Evolutionary conservation across 257 asterid genomes (phyloP).

Genomic region (Nicotiana tabacum): DNA sequence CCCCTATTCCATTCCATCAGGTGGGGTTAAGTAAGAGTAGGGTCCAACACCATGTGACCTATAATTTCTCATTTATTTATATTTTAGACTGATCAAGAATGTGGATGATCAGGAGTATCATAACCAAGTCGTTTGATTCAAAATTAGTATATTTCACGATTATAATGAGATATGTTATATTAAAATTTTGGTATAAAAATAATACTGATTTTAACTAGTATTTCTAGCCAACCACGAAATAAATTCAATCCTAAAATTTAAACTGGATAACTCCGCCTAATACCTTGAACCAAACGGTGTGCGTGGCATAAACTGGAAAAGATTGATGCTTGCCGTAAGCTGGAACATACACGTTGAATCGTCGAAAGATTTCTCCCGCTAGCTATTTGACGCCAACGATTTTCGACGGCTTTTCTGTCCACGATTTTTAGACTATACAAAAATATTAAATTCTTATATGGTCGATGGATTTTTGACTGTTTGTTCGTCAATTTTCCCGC

Average conservation of each 20-base stretch:
- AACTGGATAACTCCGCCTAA: too few relatives aligned
- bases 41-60: conserved; percentile 2
- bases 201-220: too few relatives aligned
- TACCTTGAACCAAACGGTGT: not conserved
- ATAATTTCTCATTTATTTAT: not conserved
- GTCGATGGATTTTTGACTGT: not conserved
- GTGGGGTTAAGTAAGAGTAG: not conserved
- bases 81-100: not conserved
- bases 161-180: too few relatives aligned
- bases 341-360: too few relatives aligned
- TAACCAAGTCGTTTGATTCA: not conserved
- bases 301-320: not conserved
- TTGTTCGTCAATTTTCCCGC: too few relatives aligned
- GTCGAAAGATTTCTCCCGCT: not conserved
- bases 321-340: too few relatives aligned
- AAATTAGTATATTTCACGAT: too few relatives aligned
- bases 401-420: not conserved
- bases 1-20: not conserved
- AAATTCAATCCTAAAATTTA: too few relatives aligned
- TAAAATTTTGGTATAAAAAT: too few relatives aligned
- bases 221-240: too few relatives aligned
- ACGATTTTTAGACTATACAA: not conserved
- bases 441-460: not conserved
- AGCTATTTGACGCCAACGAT: not conserved
- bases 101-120: not conserved